phyloP scores from a whole-genome alignment of 495 filamentous ascomycete genomes.

The Xylaria longipes region DNA sequence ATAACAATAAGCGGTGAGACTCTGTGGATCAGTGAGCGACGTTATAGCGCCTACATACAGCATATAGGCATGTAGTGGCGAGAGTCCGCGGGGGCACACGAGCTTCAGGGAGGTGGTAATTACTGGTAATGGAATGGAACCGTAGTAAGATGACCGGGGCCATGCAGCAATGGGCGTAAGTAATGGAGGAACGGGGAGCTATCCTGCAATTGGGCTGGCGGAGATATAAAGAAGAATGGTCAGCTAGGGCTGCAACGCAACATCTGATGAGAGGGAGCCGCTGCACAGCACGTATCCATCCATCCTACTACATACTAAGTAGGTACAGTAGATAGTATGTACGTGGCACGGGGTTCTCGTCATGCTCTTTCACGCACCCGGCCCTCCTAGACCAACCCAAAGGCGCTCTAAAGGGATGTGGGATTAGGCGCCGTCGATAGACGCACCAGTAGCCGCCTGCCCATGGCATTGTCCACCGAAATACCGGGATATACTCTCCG shows the following conservation, averaged over 20 bases:
- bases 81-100: not conserved
- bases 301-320: not conserved
- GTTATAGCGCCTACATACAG: conserved; percentile 15
- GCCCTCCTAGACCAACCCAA: not conserved
- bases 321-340: not conserved
- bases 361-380: conserved; percentile 12
- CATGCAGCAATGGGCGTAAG: not conserved
- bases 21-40: conserved; percentile 17
- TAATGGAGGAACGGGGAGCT: not conserved
- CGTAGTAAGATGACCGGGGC: conserved; percentile 23
- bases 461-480: conserved; percentile 21
- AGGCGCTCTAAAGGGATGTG: not conserved
- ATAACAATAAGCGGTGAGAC: conserved; percentile 23
- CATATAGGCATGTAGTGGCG: not conserved
- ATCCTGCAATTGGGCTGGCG: conserved; percentile 9
- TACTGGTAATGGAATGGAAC: conserved; percentile 2
- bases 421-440: conserved; percentile 13
- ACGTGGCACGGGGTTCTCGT: conserved; percentile 8
- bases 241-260: conserved; percentile 9
- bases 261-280: conserved; percentile 7
- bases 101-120: conserved; percentile 17
- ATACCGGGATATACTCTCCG: conserved; percentile 21
- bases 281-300: not conserved
- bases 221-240: not conserved
- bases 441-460: conserved; percentile 25